Conservation (phyloP, 352 stramenopile species). For the Phytophthora tentaculata region DNA sequence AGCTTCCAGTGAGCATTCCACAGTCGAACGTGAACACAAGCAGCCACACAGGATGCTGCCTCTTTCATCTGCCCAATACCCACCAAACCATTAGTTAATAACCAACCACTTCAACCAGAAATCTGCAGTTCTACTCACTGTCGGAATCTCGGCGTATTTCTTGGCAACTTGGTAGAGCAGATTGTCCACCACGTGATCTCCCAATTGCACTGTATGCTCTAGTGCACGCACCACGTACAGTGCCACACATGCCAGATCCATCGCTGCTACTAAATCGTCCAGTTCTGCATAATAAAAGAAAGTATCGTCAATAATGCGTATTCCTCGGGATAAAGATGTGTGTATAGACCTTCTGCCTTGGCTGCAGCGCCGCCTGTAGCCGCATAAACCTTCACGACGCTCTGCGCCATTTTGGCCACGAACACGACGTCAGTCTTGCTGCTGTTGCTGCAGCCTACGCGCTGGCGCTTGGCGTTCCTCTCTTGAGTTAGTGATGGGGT, state of each 20-base stretch:
- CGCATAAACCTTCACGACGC: conserved; percentile 66
- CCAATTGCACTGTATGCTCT: conserved; percentile 52
- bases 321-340: background rate
- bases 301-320: conserved; percentile 1
- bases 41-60: conserved; percentile 46
- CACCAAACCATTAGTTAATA: background rate
- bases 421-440: conserved; percentile 49
- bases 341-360: conserved; percentile 27
- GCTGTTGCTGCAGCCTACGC: conserved; percentile 25
- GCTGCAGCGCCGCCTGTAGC: conserved; percentile 7
- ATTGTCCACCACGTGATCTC: conserved; percentile 76
- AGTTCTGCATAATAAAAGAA: conserved; percentile 13
- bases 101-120: background rate
- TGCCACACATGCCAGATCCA: conserved; percentile 64
- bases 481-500: conserved; percentile 14
- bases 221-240: conserved; percentile 57
- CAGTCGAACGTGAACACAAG: conserved; percentile 57
- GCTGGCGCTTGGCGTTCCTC: conserved; percentile 25
- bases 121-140: conserved; percentile 28
- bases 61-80: conserved; percentile 27
- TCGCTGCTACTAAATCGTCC: conserved; percentile 38
- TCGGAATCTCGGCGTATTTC: conserved; percentile 64
- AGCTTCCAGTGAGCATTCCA: conserved; percentile 49
- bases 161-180: conserved; percentile 85
- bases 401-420: conserved; percentile 65